Percentiles rank a stretch among this genome's conserved stretches.
Evolutionary conservation across 495 filamentous ascomycete genomes (phyloP).

Genomic region (Peziza echinospora): DNA sequence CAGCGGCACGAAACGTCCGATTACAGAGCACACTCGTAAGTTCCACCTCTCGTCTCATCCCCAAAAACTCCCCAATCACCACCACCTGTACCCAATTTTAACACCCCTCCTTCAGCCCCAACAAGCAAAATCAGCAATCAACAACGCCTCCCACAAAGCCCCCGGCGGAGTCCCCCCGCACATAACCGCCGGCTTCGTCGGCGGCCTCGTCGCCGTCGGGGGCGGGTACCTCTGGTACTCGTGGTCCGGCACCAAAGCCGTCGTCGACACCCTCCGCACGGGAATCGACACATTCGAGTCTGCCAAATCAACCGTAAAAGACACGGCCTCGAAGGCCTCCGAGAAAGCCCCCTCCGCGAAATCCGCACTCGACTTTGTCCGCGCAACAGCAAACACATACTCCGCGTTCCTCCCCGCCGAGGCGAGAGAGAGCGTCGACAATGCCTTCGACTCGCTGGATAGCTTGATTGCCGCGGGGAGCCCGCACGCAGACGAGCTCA

Average conservation of each 20-base stretch:
- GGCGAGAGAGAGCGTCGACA: constrained; percentile 16
- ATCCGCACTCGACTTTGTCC: constrained; percentile 2
- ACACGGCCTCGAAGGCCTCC: neutral
- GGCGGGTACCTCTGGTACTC: constrained; percentile 6
- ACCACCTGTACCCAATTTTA: too few relatives aligned
- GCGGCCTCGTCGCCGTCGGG: neutral
- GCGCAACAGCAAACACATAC: constrained; percentile 22
- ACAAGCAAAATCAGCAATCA: neutral
- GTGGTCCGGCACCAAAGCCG: constrained; percentile 3
- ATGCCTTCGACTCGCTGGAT: constrained; percentile 40
- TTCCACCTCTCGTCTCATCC: too few relatives aligned
- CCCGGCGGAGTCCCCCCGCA: neutral
- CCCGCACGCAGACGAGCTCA: constrained; percentile 39
- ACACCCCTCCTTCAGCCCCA: neutral
- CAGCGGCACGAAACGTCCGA: too few relatives aligned
- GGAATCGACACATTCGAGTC: neutral
- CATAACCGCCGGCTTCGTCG: neutral
- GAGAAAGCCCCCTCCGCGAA: neutral
- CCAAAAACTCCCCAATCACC: too few relatives aligned
- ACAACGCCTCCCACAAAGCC: neutral
- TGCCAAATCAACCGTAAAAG: neutral
- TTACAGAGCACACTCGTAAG: too few relatives aligned
- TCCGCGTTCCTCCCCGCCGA: constrained; percentile 46
- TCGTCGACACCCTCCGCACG: constrained; percentile 1
- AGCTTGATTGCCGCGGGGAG: constrained; percentile 28